Conservation (phyloP, 2,329 filamentous ascomycete species). For the Fusarium nanum region DNA sequence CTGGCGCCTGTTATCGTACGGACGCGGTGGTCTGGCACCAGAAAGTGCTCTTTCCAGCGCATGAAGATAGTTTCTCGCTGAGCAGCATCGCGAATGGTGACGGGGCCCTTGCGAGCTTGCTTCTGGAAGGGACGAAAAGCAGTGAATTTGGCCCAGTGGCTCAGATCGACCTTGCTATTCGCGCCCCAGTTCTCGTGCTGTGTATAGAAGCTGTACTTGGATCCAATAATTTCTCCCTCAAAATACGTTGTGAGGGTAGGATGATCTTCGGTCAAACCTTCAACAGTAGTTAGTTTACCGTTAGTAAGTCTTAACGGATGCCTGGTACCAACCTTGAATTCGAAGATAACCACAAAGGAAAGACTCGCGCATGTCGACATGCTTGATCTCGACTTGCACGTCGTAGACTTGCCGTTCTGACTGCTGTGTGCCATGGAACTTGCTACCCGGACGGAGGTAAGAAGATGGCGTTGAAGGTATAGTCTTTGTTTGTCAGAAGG, state of each 20-base stretch:
- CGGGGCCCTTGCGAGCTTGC: slow-evolving; percentile 66
- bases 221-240: slow-evolving; percentile 96
- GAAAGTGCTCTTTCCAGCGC: slow-evolving; percentile 99
- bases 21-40: slow-evolving; percentile 94
- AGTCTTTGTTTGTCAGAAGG: slow-evolving; percentile 60
- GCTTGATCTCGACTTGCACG: slow-evolving; percentile 96
- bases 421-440: slow-evolving; percentile 89
- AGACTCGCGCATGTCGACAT: slow-evolving; percentile 93
- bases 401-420: slow-evolving; percentile 94
- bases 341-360: slow-evolving; percentile 94
- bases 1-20: slow-evolving; percentile 92
- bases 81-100: slow-evolving; percentile 73
- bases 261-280: slow-evolving; percentile 93
- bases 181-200: slow-evolving; percentile 92
- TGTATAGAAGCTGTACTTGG: slow-evolving; percentile 93
- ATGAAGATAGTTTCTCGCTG: slow-evolving; percentile 94
- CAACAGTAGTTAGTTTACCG: slow-evolving; percentile 27
- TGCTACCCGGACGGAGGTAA: slow-evolving; percentile 86
- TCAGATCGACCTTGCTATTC: slow-evolving; percentile 88
- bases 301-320: not conserved
- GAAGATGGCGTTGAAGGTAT: slow-evolving; percentile 85
- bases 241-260: slow-evolving; percentile 98
- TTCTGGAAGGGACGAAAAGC: slow-evolving; percentile 82
- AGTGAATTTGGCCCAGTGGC: slow-evolving; percentile 91
- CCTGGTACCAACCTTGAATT: slow-evolving; percentile 79